Percentiles rank a stretch among this genome's conserved stretches.
Conservation (phyloP, 768 basidiomycete species). For the Collybia sordida region DNA sequence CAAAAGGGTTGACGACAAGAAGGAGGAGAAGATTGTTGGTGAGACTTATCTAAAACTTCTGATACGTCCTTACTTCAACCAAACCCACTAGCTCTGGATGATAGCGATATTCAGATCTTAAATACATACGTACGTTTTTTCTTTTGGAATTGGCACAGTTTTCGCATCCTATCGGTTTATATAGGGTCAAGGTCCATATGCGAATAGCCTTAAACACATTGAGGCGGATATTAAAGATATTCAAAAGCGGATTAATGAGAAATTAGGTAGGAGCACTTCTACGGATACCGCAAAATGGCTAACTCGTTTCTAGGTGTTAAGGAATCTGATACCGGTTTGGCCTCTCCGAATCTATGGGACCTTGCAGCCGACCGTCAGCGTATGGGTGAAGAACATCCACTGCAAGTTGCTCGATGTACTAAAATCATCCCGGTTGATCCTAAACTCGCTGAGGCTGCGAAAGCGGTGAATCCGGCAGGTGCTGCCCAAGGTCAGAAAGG, state of each 20-base stretch:
- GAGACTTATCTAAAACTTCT: slow-evolving; percentile 20
- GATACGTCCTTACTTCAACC: slow-evolving; percentile 1
- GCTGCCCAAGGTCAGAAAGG: slow-evolving; percentile 88
- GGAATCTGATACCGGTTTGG: slow-evolving; percentile 97
- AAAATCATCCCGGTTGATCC: slow-evolving; percentile 91
- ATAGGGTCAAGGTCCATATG: slow-evolving; percentile 98
- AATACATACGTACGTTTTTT: slow-evolving; percentile 84
- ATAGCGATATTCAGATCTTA: slow-evolving; percentile 97
- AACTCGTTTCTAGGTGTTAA: slow-evolving; percentile 67
- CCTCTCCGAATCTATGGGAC: slow-evolving; percentile 97
- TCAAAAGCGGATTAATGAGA: slow-evolving; percentile 97
- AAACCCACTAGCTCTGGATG: slow-evolving; percentile 74
- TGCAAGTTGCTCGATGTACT: slow-evolving; percentile 97
- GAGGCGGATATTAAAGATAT: slow-evolving; percentile 94
- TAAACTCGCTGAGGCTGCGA: slow-evolving; percentile 74
- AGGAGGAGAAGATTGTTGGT: slow-evolving; percentile 93
- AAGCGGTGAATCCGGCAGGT: slow-evolving; percentile 74
- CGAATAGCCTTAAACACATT: slow-evolving; percentile 79
- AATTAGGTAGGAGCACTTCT: slow-evolving; percentile 67
- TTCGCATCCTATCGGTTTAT: background rate
- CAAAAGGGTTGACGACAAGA: slow-evolving; percentile 84
- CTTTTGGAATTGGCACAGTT: background rate
- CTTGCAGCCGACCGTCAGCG: slow-evolving; percentile 89
- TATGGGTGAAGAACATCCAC: slow-evolving; percentile 88
- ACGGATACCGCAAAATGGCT: background rate